phyloP scores from a whole-genome alignment of 108 stramenopile species.

The Chaetoceros tenuissimus region DNA sequence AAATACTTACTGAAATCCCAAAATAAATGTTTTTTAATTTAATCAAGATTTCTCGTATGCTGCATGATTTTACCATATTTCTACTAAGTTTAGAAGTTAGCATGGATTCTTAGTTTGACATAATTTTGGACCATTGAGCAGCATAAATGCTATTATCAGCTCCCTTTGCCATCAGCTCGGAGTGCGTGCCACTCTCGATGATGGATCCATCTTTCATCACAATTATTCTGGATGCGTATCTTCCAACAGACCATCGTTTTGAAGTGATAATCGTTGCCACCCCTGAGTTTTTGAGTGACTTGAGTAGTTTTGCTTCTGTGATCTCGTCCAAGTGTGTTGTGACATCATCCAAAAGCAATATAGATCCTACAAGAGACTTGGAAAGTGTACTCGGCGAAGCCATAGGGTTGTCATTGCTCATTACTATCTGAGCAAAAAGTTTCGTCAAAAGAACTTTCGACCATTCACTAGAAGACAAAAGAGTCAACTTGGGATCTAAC shows the following conservation, averaged over 20 bases:
- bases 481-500: background rate
- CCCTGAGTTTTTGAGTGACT: conserved; percentile 55
- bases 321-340: conserved; percentile 60
- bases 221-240: conserved; percentile 71
- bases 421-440: conserved; percentile 68
- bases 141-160: conserved; percentile 79
- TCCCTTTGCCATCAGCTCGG: conserved; percentile 64
- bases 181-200: conserved; percentile 77
- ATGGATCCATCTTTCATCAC: conserved; percentile 69
- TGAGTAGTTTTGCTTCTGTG: conserved; percentile 58
- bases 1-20: too few species aligned
- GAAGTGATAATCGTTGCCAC: conserved; percentile 71
- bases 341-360: conserved; percentile 74
- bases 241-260: conserved; percentile 72
- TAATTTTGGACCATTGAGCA: conserved; percentile 38
- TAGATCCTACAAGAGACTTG: conserved; percentile 67
- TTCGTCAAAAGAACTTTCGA: conserved; percentile 64
- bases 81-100: too few species aligned
- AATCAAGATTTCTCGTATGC: too few species aligned
- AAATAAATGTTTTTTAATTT: too few species aligned
- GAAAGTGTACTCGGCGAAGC: conserved; percentile 32
- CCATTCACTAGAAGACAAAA: conserved; percentile 80
- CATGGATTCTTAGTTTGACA: background rate
- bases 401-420: conserved; percentile 57
- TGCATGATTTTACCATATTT: too few species aligned